Base-by-base conservation (phyloP, 169 alveolate species). In the Miamiensis avidus region DNA sequence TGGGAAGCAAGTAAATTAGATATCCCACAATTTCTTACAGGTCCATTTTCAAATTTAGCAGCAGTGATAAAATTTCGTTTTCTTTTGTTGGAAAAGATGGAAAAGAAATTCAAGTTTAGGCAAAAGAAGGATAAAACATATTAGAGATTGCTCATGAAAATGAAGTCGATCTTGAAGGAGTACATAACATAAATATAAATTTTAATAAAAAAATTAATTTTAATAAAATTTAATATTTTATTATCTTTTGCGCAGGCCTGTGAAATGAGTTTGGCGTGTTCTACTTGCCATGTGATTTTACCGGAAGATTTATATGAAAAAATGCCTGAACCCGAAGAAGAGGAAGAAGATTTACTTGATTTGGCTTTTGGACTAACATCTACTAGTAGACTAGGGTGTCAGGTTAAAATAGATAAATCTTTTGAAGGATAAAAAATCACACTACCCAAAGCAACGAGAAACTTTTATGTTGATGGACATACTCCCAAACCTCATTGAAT, bases 381-480 rank as follows among this genome's bases (percentile, higher is more conserved):
- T 69, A 98, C 99, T n/a, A 96, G 99, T 1, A 96, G 99, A 86
- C 84, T 98, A 75, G 99, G 99, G 28, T 98, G 99, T 82, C 97
- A 98, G 85, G 94, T 98, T 16, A 93, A 91, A 34, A 95, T 98
- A 29, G 91, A 89, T 31, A 88, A 92, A 82, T 95, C 86, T 28
- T 91, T 97, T 82, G 97, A 97, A 32, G 97, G 97, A 32, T 95
- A 95, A 79, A 91, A 85, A 34, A 91, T 98, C 15, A 85, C 90
- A 64, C 93, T 98, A 65, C 99, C 99, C 4, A 88, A 91, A 49
- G 94, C 96, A 33, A 97, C 99, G 31, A 90, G 99, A 69, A 98
- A 98, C 90, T 97, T 98, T 86, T 98, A 97, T 82, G 99, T 98
- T 49, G 99, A 97, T 94, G 99, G 99, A 1, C 98, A 97, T 86